Evolutionary conservation across 1,284 basidiomycete genomes (phyloP).

Genomic region (Rugosomyces carneus): DNA sequence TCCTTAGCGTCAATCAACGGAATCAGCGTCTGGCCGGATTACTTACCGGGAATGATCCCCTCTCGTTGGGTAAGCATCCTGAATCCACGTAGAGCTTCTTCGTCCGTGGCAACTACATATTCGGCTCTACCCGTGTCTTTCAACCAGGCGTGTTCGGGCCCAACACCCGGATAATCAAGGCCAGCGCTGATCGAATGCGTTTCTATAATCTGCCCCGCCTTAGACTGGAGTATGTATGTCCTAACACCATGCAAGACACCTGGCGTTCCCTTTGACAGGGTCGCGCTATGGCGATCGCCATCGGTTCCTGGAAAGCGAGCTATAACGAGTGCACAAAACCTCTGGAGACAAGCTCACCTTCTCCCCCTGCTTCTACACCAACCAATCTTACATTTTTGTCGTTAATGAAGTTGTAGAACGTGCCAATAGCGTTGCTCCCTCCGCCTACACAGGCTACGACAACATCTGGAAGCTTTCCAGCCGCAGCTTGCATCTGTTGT

Average conservation of each 20-base stretch:
- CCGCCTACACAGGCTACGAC: conserved; percentile 98
- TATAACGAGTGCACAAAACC: background rate
- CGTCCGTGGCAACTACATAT: conserved; percentile 90
- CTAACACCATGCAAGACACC: conserved; percentile 96
- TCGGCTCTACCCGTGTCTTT: conserved; percentile 93
- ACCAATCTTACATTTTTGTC: conserved; percentile 80
- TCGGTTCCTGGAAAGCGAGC: conserved; percentile 53
- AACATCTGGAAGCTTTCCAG: conserved; percentile 87
- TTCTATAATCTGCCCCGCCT: conserved; percentile 90
- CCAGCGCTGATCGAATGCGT: conserved; percentile 98
- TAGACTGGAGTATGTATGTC: conserved; percentile 90
- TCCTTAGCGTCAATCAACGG: conserved; percentile 2
- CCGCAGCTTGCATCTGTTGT: conserved; percentile 68
- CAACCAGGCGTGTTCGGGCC: conserved; percentile 96
- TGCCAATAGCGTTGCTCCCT: conserved; percentile 95
- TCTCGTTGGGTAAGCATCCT: conserved; percentile 86
- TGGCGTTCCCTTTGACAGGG: conserved; percentile 82
- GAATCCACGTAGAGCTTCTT: conserved; percentile 91
- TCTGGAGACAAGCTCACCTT: conserved; percentile 50
- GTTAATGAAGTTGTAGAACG: conserved; percentile 91
- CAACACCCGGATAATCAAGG: conserved; percentile 89
- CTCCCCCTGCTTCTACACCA: conserved; percentile 95
- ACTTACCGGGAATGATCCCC: conserved; percentile 92
- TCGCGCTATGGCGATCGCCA: conserved; percentile 87
- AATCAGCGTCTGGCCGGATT: background rate